These are phyloP conservation scores for Saitozyma podzolica DNA, from an alignment of 768 basidiomycete species.

Conservation along the genomic window DNA sequence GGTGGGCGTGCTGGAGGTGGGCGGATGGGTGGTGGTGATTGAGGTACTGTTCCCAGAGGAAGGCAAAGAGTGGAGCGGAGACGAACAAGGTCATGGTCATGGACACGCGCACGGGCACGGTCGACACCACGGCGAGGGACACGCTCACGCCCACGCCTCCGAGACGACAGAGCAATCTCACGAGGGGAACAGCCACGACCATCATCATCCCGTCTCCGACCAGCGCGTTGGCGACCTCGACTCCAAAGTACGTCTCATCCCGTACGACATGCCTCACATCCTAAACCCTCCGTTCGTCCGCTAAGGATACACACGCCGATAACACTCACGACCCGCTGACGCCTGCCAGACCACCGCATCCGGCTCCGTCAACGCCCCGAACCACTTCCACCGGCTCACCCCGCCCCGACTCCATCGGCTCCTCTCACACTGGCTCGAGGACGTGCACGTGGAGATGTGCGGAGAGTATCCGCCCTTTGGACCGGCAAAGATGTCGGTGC, in stretches of 20 bases:
- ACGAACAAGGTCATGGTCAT: neutral
- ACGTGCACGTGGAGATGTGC: neutral
- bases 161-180: neutral
- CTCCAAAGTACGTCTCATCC: no score
- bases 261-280: no score
- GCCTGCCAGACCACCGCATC: neutral
- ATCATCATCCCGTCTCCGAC: no score
- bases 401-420: neutral
- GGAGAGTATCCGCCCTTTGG: neutral
- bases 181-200: neutral
- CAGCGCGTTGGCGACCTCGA: no score
- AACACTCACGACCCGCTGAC: no score
- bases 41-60: constrained; percentile 15
- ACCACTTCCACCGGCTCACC: neutral
- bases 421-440: neutral
- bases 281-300: no score
- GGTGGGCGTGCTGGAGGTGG: constrained; percentile 20
- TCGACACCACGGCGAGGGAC: neutral
- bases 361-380: neutral
- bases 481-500: neutral
- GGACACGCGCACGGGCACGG: neutral
- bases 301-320: no score
- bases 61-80: neutral
- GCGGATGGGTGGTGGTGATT: constrained; percentile 35
- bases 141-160: neutral